Conservation (phyloP, 2,329 filamentous ascomycete species). For the Colletotrichum plurivorum region DNA sequence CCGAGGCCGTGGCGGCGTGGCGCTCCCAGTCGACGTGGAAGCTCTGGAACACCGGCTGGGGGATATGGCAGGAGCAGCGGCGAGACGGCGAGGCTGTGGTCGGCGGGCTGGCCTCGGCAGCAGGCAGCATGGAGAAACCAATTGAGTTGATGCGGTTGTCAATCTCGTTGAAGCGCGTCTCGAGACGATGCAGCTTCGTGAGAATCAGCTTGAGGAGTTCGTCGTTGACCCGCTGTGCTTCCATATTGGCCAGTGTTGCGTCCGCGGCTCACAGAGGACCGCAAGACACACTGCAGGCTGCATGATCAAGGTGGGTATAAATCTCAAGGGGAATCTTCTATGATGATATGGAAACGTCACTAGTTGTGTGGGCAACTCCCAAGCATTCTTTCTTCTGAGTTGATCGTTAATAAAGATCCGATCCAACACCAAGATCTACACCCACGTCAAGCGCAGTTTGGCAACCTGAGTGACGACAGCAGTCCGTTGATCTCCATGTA, state of each 20-base stretch:
- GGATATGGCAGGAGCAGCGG: slow-evolving; percentile 14
- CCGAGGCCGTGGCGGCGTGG: neutral
- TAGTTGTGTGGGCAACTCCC: too few relatives aligned
- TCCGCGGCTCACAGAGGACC: neutral
- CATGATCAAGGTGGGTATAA: too few relatives aligned
- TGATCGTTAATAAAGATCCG: too few relatives aligned
- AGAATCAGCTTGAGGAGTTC: slow-evolving; percentile 32
- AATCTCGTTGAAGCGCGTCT: slow-evolving; percentile 23
- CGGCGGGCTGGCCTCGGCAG: neutral
- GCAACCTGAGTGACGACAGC: too few relatives aligned
- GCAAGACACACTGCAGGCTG: too few relatives aligned
- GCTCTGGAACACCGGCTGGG: slow-evolving; percentile 11
- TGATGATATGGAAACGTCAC: too few relatives aligned
- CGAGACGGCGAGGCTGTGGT: neutral
- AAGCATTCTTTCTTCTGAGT: too few relatives aligned
- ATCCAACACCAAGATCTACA: too few relatives aligned
- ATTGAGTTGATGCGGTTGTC: slow-evolving; percentile 14
- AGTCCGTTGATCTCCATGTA: too few relatives aligned
- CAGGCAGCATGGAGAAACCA: slow-evolving; percentile 17
- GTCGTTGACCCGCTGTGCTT: slow-evolving; percentile 21
- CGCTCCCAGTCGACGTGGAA: slow-evolving; percentile 5
- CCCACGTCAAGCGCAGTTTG: too few relatives aligned
- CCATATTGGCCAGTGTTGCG: slow-evolving; percentile 5
- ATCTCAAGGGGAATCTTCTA: too few relatives aligned
- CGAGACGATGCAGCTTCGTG: slow-evolving; percentile 25